Evolutionary conservation across 306 rosid genomes (phyloP).

Genomic region (Myrica gale): DNA sequence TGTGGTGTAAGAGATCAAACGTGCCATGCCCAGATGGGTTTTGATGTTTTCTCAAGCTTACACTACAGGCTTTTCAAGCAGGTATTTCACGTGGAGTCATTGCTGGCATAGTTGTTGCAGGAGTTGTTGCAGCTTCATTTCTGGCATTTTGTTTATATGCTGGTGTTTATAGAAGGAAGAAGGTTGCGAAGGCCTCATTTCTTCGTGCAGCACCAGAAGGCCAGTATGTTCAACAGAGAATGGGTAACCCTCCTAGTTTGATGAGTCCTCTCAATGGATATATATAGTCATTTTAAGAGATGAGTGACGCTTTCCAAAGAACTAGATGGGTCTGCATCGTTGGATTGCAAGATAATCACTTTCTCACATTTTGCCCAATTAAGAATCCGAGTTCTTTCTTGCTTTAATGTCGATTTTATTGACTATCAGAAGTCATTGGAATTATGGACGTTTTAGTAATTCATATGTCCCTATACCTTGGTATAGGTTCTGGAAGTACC

Average conservation of each 20-base stretch:
- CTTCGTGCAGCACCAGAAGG: constrained; percentile 35
- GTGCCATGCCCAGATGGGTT: constrained; percentile 15
- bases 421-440: too few relatives aligned
- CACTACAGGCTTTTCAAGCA: constrained; percentile 39
- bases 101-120: constrained; percentile 52
- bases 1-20: constrained; percentile 1
- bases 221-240: constrained; percentile 34
- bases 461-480: too few relatives aligned
- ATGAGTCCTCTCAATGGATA: background rate
- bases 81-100: constrained; percentile 52
- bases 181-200: constrained; percentile 39
- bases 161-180: constrained; percentile 39
- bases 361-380: too few relatives aligned
- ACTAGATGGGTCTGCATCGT: too few relatives aligned
- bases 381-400: too few relatives aligned
- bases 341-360: too few relatives aligned
- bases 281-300: background rate
- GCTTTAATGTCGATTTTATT: too few relatives aligned
- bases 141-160: constrained; percentile 39
- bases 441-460: too few relatives aligned
- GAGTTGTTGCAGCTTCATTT: constrained; percentile 38
- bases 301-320: too few relatives aligned
- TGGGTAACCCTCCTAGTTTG: constrained; percentile 28
- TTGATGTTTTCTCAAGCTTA: constrained; percentile 29
- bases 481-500: too few relatives aligned